A percentile compares a stretch with the other conserved stretches of the same genome.
Evolutionary conservation across 2,329 filamentous ascomycete genomes (phyloP).

Genomic region (Phyllosticta citriasiana): DNA sequence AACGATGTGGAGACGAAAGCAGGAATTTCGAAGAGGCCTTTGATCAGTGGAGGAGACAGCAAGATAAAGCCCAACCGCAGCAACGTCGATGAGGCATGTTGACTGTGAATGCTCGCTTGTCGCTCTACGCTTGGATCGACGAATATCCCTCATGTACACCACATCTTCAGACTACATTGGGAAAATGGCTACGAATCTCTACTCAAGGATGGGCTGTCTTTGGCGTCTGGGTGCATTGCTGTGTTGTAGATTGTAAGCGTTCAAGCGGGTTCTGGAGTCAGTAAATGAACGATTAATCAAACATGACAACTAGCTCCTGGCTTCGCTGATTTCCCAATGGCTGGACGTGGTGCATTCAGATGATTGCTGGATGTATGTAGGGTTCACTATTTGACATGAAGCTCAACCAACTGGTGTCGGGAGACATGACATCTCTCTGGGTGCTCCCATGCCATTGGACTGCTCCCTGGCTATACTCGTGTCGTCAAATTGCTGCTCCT

Average conservation of each 20-base stretch:
- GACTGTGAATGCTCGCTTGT: too few relatives aligned
- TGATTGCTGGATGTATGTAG: too few relatives aligned
- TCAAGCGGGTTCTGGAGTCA: background rate
- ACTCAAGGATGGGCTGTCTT: background rate
- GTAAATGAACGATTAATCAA: background rate
- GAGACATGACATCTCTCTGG: too few relatives aligned
- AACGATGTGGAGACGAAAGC: constrained; percentile 57
- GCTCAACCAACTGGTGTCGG: too few relatives aligned
- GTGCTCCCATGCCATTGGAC: too few relatives aligned
- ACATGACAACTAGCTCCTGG: background rate
- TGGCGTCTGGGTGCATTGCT: background rate
- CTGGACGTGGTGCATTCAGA: too few relatives aligned
- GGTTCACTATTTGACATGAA: too few relatives aligned
- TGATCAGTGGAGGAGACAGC: constrained; percentile 21
- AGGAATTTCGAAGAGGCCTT: constrained; percentile 29
- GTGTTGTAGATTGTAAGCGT: background rate
- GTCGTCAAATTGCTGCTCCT: too few relatives aligned
- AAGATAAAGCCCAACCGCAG: background rate
- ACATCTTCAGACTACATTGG: background rate
- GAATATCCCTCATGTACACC: background rate
- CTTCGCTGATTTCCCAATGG: too few relatives aligned
- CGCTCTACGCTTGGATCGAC: too few relatives aligned
- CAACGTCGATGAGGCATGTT: background rate
- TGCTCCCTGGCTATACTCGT: too few relatives aligned
- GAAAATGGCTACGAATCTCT: background rate